Evolutionary conservation across 2,329 filamentous ascomycete genomes (phyloP).

Genomic region (Cadophora luteo-olivacea): DNA sequence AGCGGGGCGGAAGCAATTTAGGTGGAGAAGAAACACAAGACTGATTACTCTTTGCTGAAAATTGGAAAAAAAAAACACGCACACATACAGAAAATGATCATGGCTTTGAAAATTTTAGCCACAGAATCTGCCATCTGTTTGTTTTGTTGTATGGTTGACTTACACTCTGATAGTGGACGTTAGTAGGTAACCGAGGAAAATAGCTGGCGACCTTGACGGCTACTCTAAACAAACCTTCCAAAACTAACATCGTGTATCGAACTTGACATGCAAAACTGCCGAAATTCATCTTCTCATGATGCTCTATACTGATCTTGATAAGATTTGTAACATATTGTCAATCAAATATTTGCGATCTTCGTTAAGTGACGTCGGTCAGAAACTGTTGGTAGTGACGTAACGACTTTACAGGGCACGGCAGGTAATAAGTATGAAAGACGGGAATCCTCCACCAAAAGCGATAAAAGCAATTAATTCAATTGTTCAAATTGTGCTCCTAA

Average conservation of each 20-base stretch:
- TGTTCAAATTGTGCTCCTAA: neutral
- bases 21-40: too few species aligned
- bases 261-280: neutral
- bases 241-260: neutral
- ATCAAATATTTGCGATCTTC: neutral
- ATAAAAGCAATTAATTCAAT: neutral
- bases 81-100: too few species aligned
- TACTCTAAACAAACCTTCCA: neutral
- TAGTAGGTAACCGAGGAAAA: neutral
- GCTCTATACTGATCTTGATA: neutral
- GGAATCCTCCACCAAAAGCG: neutral
- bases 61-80: too few species aligned
- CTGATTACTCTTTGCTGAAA: too few species aligned
- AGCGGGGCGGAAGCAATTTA: neutral
- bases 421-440: neutral
- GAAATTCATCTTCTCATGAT: neutral
- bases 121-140: neutral
- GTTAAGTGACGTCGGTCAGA: conserved; percentile 16
- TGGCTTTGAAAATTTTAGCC: neutral
- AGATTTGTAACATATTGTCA: conserved; percentile 10
- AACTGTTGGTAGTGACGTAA: conserved; percentile 12
- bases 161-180: neutral
- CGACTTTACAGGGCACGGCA: conserved; percentile 4
- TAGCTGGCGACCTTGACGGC: conserved; percentile 8
- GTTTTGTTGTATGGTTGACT: neutral